phyloP scores from a whole-genome alignment of 331 rosid genomes.

The Quercus lobata region DNA sequence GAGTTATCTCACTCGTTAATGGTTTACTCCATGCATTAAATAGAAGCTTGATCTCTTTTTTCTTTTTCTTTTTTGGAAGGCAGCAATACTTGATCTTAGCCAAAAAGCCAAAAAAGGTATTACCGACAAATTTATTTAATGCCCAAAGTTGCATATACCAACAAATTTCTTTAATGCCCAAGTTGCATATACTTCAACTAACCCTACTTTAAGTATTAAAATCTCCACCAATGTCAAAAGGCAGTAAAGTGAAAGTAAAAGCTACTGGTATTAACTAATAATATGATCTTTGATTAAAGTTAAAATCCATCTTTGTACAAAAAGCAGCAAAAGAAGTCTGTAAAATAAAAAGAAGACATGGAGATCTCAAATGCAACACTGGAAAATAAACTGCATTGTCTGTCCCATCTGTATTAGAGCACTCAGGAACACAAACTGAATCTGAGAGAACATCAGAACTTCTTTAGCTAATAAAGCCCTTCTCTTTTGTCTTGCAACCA shows the following conservation, averaged over 20 bases:
- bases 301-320: slow-evolving; percentile 30
- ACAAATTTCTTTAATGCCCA: too few species aligned
- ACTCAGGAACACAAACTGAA: slow-evolving; percentile 6
- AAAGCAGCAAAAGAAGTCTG: slow-evolving; percentile 19
- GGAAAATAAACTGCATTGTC: slow-evolving; percentile 11
- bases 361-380: slow-evolving; percentile 4
- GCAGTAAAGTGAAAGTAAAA: slow-evolving; percentile 9
- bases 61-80: too few species aligned
- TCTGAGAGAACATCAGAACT: slow-evolving; percentile 8
- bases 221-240: slow-evolving; percentile 14
- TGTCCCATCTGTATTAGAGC: slow-evolving; percentile 25
- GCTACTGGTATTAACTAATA: neutral
- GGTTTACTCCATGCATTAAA: too few species aligned
- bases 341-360: slow-evolving; percentile 19
- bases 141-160: too few species aligned
- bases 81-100: too few species aligned
- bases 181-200: neutral
- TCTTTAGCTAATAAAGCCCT: slow-evolving; percentile 58
- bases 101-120: too few species aligned
- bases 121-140: too few species aligned
- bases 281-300: slow-evolving; percentile 29
- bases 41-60: too few species aligned
- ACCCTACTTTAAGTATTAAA: slow-evolving; percentile 8
- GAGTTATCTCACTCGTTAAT: too few species aligned
- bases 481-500: slow-evolving; percentile 81